A percentile compares a stretch with the other conserved stretches of the same genome.
Evolutionary conservation across 2,329 filamentous ascomycete genomes (phyloP).

Genomic region (Colletotrichum sp.): DNA sequence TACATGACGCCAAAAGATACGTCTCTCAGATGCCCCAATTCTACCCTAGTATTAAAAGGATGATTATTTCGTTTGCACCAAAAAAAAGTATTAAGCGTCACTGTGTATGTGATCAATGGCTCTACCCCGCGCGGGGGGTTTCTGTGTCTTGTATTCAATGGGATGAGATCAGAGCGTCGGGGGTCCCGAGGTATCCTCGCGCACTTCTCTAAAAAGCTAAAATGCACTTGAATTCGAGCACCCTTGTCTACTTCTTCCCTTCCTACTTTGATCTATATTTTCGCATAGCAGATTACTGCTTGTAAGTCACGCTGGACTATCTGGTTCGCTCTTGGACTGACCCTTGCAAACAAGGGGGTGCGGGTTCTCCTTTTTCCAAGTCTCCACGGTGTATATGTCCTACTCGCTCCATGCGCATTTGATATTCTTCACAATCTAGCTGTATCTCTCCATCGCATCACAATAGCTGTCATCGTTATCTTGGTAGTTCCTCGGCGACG

Average conservation of each 20-base stretch:
- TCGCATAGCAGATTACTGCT: not conserved
- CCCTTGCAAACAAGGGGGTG: not conserved
- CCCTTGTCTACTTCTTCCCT: not conserved
- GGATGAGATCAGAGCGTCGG: not conserved
- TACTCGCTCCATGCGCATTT: not conserved
- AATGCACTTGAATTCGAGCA: not conserved
- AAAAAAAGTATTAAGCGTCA: not conserved
- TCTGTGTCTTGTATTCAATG: not conserved
- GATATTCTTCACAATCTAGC: not conserved
- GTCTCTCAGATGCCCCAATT: not conserved
- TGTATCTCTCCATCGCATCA: not conserved
- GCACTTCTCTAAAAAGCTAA: not conserved
- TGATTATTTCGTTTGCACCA: not conserved
- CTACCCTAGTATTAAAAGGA: accelerated
- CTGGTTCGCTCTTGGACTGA: accelerated
- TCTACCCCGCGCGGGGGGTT: not conserved
- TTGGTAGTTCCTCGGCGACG: not conserved
- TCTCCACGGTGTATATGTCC: not conserved
- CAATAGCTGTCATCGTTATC: not conserved
- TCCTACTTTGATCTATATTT: not conserved
- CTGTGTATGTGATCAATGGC: not conserved
- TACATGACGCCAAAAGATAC: not conserved
- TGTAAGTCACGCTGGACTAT: not conserved
- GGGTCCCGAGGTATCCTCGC: not conserved
- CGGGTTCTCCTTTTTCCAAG: not conserved